These are phyloP conservation scores for Acer negundo DNA, from an alignment of 345 rosid genomes.

Conservation along the genomic window DNA sequence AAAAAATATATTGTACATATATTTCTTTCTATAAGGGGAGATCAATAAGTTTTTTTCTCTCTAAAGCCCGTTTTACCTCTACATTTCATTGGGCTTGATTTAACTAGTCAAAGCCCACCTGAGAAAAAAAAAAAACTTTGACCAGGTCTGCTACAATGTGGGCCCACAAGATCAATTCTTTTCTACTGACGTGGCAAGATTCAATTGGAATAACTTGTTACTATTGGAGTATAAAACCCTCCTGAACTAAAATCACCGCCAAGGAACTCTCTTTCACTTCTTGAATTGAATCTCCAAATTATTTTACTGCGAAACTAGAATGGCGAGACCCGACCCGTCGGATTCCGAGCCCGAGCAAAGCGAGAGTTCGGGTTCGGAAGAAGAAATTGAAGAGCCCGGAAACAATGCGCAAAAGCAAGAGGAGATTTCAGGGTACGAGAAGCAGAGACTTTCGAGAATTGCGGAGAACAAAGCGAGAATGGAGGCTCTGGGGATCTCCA, in stretches of 20 bases:
- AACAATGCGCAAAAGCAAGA: slow-evolving; percentile 17
- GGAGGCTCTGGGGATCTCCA: slow-evolving; percentile 76
- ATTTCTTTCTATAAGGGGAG: background rate
- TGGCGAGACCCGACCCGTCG: slow-evolving; percentile 26
- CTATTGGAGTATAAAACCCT: background rate
- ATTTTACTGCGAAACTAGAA: background rate
- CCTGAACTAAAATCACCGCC: slow-evolving; percentile 1
- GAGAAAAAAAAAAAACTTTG: background rate
- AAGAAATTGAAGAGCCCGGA: slow-evolving; percentile 23
- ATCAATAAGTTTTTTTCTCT: background rate
- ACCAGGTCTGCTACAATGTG: background rate
- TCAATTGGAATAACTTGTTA: background rate
- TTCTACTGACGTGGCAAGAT: background rate
- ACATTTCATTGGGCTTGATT: background rate
- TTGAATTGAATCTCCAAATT: background rate
- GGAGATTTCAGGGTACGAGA: slow-evolving; percentile 60
- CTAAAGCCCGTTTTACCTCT: background rate
- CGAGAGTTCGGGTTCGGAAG: slow-evolving; percentile 36
- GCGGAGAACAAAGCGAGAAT: slow-evolving; percentile 78
- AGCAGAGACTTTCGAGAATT: slow-evolving; percentile 68
- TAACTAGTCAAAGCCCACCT: background rate
- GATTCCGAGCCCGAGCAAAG: slow-evolving; percentile 30
- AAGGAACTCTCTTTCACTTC: background rate
- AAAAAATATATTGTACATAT: no score
- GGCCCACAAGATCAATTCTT: background rate